phyloP scores from a whole-genome alignment of 305 asterid genomes.

The Andrographis paniculata region DNA sequence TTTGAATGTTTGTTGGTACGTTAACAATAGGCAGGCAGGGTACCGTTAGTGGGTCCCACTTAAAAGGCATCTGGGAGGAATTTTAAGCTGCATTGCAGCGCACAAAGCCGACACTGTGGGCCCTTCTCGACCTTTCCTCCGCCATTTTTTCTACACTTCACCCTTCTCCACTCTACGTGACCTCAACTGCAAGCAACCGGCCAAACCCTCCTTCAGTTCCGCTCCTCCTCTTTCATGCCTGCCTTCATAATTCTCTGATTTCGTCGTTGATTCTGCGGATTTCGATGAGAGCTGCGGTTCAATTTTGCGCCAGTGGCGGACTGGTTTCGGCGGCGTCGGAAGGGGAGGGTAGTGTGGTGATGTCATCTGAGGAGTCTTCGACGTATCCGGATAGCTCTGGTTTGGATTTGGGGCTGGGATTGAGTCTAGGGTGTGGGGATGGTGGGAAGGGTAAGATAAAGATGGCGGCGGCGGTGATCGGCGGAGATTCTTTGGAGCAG shows the following conservation, averaged over 20 bases:
- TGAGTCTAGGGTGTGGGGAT: constrained; percentile 52
- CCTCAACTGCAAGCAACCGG: not conserved
- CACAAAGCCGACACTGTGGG: constrained; percentile 45
- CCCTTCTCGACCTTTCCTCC: constrained; percentile 16
- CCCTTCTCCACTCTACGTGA: constrained; percentile 3
- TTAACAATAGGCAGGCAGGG: constrained; percentile 12
- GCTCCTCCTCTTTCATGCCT: constrained; percentile 1
- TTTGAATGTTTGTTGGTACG: constrained; percentile 21
- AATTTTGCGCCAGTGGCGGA: too few relatives aligned
- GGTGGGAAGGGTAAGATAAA: constrained; percentile 28
- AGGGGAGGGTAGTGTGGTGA: constrained; percentile 25
- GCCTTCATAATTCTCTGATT: constrained; percentile 1
- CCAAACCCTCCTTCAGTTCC: constrained; percentile 19
- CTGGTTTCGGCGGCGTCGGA: constrained; percentile 22
- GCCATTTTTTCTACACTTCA: constrained; percentile 1
- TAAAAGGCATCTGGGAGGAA: constrained; percentile 28
- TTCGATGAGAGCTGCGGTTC: too few relatives aligned
- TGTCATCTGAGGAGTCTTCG: constrained; percentile 60
- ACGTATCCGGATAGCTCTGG: constrained; percentile 51
- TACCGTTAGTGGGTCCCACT: constrained; percentile 22
- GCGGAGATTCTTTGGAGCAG: constrained; percentile 33
- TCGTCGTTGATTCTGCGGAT: too few relatives aligned
- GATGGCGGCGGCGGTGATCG: constrained; percentile 15
- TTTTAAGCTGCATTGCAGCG: constrained; percentile 35
- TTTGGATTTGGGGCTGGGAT: constrained; percentile 76